Percentiles rank a stretch among this genome's conserved stretches.
Evolutionary conservation across 2,329 filamentous ascomycete genomes (phyloP).

Genomic region (Xylaria sp.): DNA sequence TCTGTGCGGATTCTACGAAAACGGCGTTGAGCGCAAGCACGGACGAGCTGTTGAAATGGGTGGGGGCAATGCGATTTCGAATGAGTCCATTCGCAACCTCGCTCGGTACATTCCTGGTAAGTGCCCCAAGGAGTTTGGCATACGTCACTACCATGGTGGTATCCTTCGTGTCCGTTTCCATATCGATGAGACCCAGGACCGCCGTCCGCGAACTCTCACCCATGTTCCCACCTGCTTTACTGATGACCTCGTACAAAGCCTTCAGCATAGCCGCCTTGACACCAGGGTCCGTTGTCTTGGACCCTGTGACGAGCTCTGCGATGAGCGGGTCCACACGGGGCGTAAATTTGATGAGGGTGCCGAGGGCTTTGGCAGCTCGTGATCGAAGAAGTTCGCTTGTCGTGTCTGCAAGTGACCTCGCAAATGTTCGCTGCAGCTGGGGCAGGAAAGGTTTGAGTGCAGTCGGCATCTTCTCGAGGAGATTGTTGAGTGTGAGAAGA

Average conservation of each 20-base stretch:
- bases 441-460: constrained; percentile 97
- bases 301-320: constrained; percentile 89
- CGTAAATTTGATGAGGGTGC: constrained; percentile 93
- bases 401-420: constrained; percentile 91
- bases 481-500: constrained; percentile 88
- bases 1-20: constrained; percentile 76
- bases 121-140: constrained; percentile 84
- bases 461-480: constrained; percentile 94
- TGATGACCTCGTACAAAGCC: constrained; percentile 93
- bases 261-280: constrained; percentile 97
- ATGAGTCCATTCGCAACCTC: constrained; percentile 66
- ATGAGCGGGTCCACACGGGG: constrained; percentile 95
- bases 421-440: constrained; percentile 95
- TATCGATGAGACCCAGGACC: constrained; percentile 88
- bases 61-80: constrained; percentile 78
- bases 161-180: constrained; percentile 76
- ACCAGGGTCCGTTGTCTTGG: constrained; percentile 84
- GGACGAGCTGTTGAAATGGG: constrained; percentile 77
- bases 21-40: constrained; percentile 89
- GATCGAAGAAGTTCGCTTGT: constrained; percentile 87
- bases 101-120: constrained; percentile 82
- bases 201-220: constrained; percentile 84
- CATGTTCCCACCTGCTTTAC: constrained; percentile 94
- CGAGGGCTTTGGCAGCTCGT: constrained; percentile 89
- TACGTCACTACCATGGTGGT: constrained; percentile 85